Evolutionary conservation across 139 green algal species (phyloP), one percentile per base, ranked within the genome.

Genomic region (Pseudopediastrum boryanum): DNA sequence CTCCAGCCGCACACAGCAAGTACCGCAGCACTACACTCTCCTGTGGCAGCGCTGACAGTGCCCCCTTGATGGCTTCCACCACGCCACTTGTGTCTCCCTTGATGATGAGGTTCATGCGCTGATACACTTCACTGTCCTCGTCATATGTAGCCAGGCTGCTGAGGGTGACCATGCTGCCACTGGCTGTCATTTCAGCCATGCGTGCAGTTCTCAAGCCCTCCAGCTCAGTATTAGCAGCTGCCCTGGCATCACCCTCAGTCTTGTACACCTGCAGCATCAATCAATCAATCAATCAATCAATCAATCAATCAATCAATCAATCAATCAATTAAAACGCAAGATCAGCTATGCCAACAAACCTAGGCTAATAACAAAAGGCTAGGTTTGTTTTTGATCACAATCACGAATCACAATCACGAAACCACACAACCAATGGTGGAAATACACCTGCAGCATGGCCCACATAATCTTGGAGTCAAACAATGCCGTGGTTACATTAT

Each of bases 31-130:
- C 68, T 4, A 99, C 91, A 1, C 74, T 85, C 75, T 98, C 92
- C 85, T 98, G 96, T 13, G 96, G 96, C 64, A 99, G 86, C 56
- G 72, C 42, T 27, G 58, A 66, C 58, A 99, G 86, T 5, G 96
- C 94, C 10, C 80, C 78, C 65, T 95, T 94, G 63, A 99, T 92
- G 3, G 95, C 96, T 83, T 99, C 96, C 19, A 96, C 75, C 25
- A 91, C 89, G 23, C 96, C 96, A 35, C 85, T 89, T 3, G 93
- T 93, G 66, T 70, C 70, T 1, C 75, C 90, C 89, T 97, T 98
- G 10, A 98, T 91, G 58, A 98, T 93, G 50, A 98, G 62, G 87
- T 98, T 98, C 73, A 98, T 83, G 42, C 87, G 77, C 87, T 95
- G 90, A 73, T 94, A 68, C 8, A 66, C 80, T 76, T 87, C 82